These are phyloP conservation scores for Elymus sibiricus DNA, from an alignment of 176 grass and related monocot species.

Conservation along the genomic window DNA sequence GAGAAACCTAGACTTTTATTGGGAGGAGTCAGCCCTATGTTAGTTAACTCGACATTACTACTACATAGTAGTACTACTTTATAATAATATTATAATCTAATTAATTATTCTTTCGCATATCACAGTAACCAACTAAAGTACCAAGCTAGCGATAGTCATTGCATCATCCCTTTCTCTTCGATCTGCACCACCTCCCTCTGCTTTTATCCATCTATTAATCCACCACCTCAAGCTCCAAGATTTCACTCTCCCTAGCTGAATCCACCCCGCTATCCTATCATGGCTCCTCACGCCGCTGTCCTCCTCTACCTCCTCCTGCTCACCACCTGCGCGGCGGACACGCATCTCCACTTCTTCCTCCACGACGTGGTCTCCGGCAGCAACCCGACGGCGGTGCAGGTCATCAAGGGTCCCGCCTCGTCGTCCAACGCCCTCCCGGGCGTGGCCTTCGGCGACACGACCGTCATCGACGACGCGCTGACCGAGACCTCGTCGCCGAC, in stretches of 20 bases:
- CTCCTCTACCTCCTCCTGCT: neutral
- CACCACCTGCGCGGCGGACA: neutral
- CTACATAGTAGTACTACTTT: too few relatives aligned
- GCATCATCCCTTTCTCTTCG: neutral
- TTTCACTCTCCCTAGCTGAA: neutral
- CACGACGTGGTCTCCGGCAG: conserved; percentile 33
- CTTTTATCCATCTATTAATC: neutral
- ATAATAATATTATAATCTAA: neutral
- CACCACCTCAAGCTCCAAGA: neutral
- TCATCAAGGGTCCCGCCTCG: neutral
- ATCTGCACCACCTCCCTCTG: neutral
- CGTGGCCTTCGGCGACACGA: conserved; percentile 32
- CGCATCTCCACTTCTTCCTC: conserved; percentile 48
- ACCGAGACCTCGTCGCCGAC: neutral
- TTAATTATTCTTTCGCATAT: neutral
- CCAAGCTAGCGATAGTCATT: neutral
- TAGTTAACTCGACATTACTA: too few relatives aligned
- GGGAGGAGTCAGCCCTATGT: too few relatives aligned
- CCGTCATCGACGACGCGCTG: conserved; percentile 34
- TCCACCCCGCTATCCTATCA: neutral
- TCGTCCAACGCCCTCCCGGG: neutral
- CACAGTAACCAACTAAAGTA: neutral
- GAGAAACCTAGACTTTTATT: too few relatives aligned
- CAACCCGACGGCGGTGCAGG: conserved; percentile 18
- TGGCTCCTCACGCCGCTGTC: neutral